Evolutionary conservation across 2,329 filamentous ascomycete species (phyloP).

Genomic region (Colletotrichum eremochloae): DNA sequence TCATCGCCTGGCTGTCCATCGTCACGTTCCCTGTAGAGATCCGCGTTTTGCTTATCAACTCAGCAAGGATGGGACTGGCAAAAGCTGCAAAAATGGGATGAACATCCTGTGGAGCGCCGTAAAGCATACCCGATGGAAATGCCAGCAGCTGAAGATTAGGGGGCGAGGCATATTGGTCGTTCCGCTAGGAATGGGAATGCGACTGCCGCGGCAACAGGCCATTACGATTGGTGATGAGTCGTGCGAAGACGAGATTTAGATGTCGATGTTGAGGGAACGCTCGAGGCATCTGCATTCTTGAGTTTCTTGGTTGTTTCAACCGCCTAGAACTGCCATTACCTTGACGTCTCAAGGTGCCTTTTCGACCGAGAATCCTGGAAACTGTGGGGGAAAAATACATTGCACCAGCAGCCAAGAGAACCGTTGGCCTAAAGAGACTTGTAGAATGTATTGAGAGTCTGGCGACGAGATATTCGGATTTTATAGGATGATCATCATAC

Average conservation of each 20-base stretch:
- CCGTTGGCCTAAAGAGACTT: neutral
- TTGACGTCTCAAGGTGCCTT: neutral
- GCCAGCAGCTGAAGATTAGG: neutral
- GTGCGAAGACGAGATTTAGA: neutral
- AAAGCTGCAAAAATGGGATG: constrained; percentile 22
- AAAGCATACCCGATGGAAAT: neutral
- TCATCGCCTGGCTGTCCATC: neutral
- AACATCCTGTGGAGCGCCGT: constrained; percentile 16
- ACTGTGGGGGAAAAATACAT: no score
- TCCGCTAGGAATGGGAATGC: constrained; percentile 7
- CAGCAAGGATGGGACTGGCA: constrained; percentile 29
- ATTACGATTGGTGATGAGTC: neutral
- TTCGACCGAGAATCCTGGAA: neutral
- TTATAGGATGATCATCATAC: neutral
- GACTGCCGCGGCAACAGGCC: constrained; percentile 12
- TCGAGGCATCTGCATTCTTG: constrained; percentile 29
- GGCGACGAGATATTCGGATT: neutral
- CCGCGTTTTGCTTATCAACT: neutral
- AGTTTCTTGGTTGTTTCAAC: constrained; percentile 32
- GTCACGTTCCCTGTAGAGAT: neutral
- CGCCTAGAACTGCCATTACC: neutral
- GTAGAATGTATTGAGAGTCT: neutral
- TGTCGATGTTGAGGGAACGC: constrained; percentile 13
- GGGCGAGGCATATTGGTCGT: neutral
- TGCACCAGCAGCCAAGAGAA: neutral